These are phyloP conservation scores for Spizellomyces sp. DNA, from an alignment of 192 early-diverging fungal genomes.

Conservation along the genomic window DNA sequence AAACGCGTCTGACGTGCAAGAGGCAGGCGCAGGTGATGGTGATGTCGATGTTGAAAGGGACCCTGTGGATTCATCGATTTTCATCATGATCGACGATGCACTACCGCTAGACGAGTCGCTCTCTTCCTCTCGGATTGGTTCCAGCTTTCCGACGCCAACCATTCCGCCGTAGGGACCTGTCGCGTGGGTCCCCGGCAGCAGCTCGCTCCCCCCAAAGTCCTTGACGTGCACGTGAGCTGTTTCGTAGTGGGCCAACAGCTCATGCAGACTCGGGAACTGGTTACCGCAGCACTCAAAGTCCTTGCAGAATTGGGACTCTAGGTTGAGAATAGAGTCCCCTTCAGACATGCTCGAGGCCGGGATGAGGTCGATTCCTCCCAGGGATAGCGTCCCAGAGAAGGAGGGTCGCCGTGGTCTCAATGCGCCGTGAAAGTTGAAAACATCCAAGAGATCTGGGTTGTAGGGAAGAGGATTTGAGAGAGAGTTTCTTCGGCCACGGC, in stretches of 20 bases:
- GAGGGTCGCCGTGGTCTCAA: conserved; percentile 26
- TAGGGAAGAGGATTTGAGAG: conserved; percentile 18
- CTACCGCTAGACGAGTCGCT: not conserved
- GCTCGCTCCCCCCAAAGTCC: not conserved
- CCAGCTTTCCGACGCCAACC: not conserved
- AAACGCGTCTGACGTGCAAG: not conserved
- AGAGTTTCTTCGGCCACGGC: not conserved
- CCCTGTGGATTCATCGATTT: not conserved
- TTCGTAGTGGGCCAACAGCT: conserved; percentile 32
- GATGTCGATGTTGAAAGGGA: not conserved
- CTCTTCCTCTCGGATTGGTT: not conserved
- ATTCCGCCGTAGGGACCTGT: not conserved
- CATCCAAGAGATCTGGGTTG: conserved; percentile 31
- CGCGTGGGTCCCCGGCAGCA: not conserved
- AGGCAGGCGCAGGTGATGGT: not conserved
- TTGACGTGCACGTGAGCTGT: conserved; percentile 27
- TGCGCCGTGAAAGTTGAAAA: conserved; percentile 26
- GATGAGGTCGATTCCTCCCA: conserved; percentile 34
- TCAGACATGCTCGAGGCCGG: conserved; percentile 12
- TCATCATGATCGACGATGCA: not conserved
- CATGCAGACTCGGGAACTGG: conserved; percentile 21
- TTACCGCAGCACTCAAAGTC: conserved; percentile 30
- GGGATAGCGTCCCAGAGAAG: conserved; percentile 19
- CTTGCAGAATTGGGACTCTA: conserved; percentile 23
- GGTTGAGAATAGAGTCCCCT: not conserved